These are phyloP conservation scores for Epichloe gansuensis DNA, from an alignment of 2,329 filamentous ascomycete species.

Conservation along the genomic window DNA sequence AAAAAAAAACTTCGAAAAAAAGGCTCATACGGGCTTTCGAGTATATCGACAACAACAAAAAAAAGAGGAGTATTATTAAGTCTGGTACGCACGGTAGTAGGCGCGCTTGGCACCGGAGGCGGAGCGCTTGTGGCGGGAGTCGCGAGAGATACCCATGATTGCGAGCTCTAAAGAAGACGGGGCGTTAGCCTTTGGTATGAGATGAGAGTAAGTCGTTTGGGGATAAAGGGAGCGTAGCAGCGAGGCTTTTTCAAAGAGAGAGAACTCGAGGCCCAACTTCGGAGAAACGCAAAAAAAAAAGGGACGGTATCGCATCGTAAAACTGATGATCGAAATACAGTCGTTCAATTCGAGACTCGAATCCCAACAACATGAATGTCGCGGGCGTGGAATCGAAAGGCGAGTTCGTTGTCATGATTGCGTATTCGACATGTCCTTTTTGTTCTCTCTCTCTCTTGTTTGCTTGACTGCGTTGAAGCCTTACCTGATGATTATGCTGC, in stretches of 20 bases:
- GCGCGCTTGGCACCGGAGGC: conserved; percentile 96
- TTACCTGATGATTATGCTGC: conserved; percentile 35
- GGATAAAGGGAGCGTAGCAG: background rate
- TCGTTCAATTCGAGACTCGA: background rate
- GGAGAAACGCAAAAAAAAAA: background rate
- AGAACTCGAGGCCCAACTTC: background rate
- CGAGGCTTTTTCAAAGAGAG: background rate
- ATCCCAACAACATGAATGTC: background rate
- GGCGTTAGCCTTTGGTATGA: conserved; percentile 8
- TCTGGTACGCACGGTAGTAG: conserved; percentile 63
- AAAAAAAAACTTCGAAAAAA: conserved; percentile 1
- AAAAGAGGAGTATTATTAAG: conserved; percentile 3
- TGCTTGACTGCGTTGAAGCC: conserved; percentile 12
- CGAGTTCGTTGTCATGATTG: background rate
- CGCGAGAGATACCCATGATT: conserved; percentile 99
- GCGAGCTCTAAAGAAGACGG: conserved; percentile 43
- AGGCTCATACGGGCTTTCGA: conserved; percentile 54
- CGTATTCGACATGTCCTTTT: background rate
- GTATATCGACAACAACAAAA: conserved; percentile 10
- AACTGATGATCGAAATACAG: background rate
- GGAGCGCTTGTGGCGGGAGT: conserved; percentile 99
- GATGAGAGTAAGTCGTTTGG: background rate
- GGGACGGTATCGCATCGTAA: background rate
- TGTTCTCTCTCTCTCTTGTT: background rate
- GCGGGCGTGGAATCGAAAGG: background rate